Evolutionary conservation across 768 basidiomycete genomes (phyloP), one percentile per base, ranked within the genome.

Genomic region (Amanita rimosa): DNA sequence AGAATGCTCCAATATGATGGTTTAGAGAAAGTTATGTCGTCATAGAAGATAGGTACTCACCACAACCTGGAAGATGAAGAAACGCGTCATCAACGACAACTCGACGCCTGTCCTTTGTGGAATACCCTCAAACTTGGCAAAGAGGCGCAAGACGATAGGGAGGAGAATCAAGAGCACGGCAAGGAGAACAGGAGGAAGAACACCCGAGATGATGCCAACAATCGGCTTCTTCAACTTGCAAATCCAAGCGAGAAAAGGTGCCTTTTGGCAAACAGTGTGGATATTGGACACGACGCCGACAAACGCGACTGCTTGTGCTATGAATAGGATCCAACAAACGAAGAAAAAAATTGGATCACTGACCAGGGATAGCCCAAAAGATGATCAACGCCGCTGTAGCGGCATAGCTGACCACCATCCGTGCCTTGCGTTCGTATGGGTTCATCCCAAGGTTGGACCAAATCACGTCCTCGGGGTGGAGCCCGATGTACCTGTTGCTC

Each of bases 121-220:
- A 16, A 92, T 89, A 16, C 96, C 96, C 66, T 98, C 90, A 47
- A 96, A 84, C 16, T 77, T 71, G 10, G 81, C 88, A 24, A 97
- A 68, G 17, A 89, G 66, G 34, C 95, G 75, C 51, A 98, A 63
- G 13, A 98, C 57, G 58, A 92, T 86, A 0, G 74, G 79, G 1
- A 99, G 71, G 6, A 98, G 70, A 80, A 92, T 78, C 82, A 93
- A 92, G 45, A 99, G 74, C 14, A 98, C 74, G 0, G 91, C 91
- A 44, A 99, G 79, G 44, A 91, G 61, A 19, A 91, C 81, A 0
- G 93, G 83, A 3, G 96, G 92, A 0, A 94, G 67, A 46, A 95
- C 81, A 76, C 95, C 95, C 33, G 69, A 66, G 52, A 97, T 81
- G 55, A 96, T 85, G 54, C 91, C 92, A 51, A 87, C 67, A 16